phyloP scores from a whole-genome alignment of 2,329 filamentous ascomycete species.

The Pseudohalonectria lignicola region DNA sequence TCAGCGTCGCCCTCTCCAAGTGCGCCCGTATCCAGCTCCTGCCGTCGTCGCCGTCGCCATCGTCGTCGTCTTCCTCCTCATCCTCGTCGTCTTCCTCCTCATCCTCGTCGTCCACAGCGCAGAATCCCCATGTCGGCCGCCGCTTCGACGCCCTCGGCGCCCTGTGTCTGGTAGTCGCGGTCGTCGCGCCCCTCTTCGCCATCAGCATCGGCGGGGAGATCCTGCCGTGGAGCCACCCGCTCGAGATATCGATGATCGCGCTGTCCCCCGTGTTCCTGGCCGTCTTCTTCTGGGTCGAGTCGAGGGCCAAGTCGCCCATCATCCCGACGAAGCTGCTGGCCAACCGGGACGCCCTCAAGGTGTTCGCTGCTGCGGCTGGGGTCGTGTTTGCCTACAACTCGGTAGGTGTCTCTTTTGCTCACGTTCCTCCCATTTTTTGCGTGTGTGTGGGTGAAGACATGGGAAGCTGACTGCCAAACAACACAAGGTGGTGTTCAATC shows the following conservation, averaged over 20 bases:
- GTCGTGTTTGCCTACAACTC: neutral
- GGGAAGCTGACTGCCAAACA: too few relatives aligned
- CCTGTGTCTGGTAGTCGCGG: neutral
- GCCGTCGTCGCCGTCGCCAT: too few relatives aligned
- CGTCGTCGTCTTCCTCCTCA: too few relatives aligned
- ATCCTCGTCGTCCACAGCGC: too few relatives aligned
- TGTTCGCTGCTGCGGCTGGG: neutral
- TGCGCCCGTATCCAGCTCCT: neutral
- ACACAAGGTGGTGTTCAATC: neutral
- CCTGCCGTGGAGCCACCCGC: neutral
- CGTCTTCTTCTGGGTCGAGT: neutral
- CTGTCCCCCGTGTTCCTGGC: neutral
- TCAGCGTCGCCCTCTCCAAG: neutral
- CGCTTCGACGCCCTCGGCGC: neutral
- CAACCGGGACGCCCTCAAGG: neutral
- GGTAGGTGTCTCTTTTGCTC: neutral
- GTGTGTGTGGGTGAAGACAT: too few relatives aligned
- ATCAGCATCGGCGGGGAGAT: neutral
- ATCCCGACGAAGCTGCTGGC: neutral
- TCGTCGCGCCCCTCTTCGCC: neutral
- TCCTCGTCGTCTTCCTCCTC: too few relatives aligned
- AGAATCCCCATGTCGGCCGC: neutral
- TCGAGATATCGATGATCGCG: neutral
- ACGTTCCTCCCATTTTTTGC: too few relatives aligned
- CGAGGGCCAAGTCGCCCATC: neutral